These are phyloP conservation scores for Ceratocystis destructans DNA, from an alignment of 2,329 filamentous ascomycete genomes.

Conservation along the genomic window DNA sequence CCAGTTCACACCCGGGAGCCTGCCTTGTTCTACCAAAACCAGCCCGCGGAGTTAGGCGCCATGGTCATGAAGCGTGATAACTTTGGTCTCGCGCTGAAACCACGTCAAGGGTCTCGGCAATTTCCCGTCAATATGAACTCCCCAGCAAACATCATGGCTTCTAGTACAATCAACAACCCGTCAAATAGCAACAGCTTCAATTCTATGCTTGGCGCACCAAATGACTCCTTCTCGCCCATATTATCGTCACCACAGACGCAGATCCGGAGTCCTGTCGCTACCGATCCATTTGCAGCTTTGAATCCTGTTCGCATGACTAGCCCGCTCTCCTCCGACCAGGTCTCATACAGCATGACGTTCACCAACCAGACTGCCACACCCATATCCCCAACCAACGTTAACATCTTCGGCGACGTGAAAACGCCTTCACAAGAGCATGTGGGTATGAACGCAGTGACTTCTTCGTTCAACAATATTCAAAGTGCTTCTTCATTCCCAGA, in stretches of 20 bases:
- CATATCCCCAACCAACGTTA: background rate
- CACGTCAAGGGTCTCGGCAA: constrained; percentile 1
- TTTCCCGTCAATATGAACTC: constrained; percentile 5
- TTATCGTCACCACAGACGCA: constrained; percentile 11
- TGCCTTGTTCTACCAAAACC: constrained; percentile 5
- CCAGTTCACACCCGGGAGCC: constrained; percentile 1
- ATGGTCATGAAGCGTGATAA: constrained; percentile 7
- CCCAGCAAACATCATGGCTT: constrained; percentile 5
- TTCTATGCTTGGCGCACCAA: constrained; percentile 2
- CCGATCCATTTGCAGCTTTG: constrained; percentile 9
- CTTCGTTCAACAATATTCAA: background rate
- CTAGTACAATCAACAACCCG: constrained; percentile 11
- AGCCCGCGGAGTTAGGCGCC: constrained; percentile 3
- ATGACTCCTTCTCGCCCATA: constrained; percentile 11
- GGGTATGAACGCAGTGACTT: background rate
- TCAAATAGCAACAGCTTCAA: constrained; percentile 3
- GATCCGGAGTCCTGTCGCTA: background rate
- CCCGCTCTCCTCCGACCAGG: constrained; percentile 9
- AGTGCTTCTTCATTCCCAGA: background rate
- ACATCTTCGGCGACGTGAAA: background rate
- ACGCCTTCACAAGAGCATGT: background rate
- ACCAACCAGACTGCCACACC: background rate
- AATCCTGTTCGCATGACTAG: constrained; percentile 9
- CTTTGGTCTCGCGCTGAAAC: background rate
- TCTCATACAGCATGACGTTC: constrained; percentile 3